Evolutionary conservation across 2,329 filamentous ascomycete genomes (phyloP), one percentile per base, ranked within the genome.

Genomic region (Fusarium tanahbumbuense): DNA sequence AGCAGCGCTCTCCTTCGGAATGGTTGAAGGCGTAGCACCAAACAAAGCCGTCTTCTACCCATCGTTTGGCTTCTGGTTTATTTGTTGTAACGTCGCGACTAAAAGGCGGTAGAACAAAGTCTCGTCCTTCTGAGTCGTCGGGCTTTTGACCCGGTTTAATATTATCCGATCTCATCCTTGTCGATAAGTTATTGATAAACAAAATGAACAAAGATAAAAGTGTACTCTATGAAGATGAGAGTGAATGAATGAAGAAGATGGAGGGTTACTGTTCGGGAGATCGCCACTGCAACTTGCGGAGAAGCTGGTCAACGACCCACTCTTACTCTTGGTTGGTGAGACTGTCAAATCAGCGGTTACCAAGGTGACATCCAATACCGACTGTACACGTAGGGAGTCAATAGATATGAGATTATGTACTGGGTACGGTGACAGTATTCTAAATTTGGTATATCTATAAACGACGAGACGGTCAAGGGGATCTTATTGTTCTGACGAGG

Each of bases 1-100:
- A 92, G 76, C 89, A 92, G 32, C 79, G 79, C 2, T 83, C 85
- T 1, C 88, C 85, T 75, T 92, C 91, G 64, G 89, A 88, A 69
- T 92, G 91, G 72, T 93, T 92, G 81, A 93, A 93, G 6, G 82
- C 89, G 75, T 91, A 93, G 46, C 83, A 84, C 91, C 91, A 93
- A 16, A 88, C 82, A 18, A 93, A 79, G 2, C 90, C 91, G 5
- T 89, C 85, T 72, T 90, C 83, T 71, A 91, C 92, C 90, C 91
- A 93, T 40, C 72, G 79, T 72, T 89, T 86, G 0, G 88, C 84
- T 47, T 83, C 81, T 6, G 76, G 55, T 67, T 76, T 87, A n/a
- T 67, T 77, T 2, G 89, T 88, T 25, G 80, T 88, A 37, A 92
- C 80, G 3, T 78, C 71, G 13, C 87, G 85, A 20, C 79, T 66